Percentiles rank a stretch among this genome's conserved stretches.
Conservation (phyloP, 441 rosid genomes). For the Raphanus hybrid region DNA sequence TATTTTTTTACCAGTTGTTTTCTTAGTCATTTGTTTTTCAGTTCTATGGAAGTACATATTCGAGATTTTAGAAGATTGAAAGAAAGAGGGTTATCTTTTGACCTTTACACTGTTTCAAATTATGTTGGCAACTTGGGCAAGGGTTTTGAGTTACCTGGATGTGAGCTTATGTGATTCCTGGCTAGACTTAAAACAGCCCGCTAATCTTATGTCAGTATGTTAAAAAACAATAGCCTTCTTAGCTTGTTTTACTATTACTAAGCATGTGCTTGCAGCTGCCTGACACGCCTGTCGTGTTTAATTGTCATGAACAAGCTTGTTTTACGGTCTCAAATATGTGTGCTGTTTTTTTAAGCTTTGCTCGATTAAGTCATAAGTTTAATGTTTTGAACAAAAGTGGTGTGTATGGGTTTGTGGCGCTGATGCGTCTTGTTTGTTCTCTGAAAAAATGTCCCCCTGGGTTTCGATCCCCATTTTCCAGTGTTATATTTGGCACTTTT, state of each 20-base stretch:
- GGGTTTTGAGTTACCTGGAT: slow-evolving; percentile 14
- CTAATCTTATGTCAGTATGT: slow-evolving; percentile 4
- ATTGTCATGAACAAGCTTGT: slow-evolving; percentile 11
- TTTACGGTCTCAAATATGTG: slow-evolving; percentile 3
- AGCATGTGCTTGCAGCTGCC: slow-evolving; percentile 22
- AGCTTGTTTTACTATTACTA: not conserved
- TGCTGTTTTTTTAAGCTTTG: slow-evolving; percentile 14
- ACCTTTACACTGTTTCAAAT: slow-evolving; percentile 7
- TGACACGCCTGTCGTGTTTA: slow-evolving; percentile 7
- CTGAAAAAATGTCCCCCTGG: no score
- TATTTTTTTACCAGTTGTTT: slow-evolving; percentile 1
- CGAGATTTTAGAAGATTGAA: slow-evolving; percentile 17
- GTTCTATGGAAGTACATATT: slow-evolving; percentile 19
- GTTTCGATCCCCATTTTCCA: no score
- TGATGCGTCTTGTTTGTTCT: slow-evolving; percentile 29
- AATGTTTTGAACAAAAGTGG: slow-evolving; percentile 10
- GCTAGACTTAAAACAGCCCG: slow-evolving; percentile 15
- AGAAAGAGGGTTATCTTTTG: not conserved
- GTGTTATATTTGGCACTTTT: not conserved
- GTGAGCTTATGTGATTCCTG: slow-evolving; percentile 19
- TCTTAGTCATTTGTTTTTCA: slow-evolving; percentile 9
- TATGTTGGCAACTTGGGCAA: slow-evolving; percentile 25
- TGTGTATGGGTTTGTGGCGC: slow-evolving; percentile 10
- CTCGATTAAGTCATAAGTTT: not conserved
- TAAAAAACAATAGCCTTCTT: slow-evolving; percentile 19